Base-by-base conservation (phyloP, 164 flowering plant genomes). In the Magnolia officinalis region DNA sequence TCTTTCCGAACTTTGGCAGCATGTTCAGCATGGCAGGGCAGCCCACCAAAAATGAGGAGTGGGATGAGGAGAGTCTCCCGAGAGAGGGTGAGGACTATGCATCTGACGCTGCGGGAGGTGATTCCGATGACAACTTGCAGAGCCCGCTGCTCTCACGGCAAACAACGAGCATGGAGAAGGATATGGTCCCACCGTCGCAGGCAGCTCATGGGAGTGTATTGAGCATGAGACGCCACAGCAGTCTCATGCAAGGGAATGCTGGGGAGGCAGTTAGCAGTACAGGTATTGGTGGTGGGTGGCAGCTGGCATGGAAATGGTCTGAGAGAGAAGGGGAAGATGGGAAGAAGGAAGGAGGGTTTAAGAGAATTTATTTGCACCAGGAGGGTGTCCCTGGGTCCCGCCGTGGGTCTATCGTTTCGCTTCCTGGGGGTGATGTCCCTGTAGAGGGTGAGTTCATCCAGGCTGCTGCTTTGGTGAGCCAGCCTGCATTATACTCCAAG, bases 251-350 rank as follows among this genome's bases (percentile, higher is more conserved):
- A 52, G 89, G 86, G 31, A 76, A 71, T 74, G 78, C 74, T 50
- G 88, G 86, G 51, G 89, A 84, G 63, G 59, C 81, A 37, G 86
- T 72, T 8, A 76, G 84, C 74, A 80, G 81, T 50, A 84, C 78
- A 82, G 90, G 88, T 45, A 89, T 89, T 45, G 92, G 92, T 69
- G 90, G 92, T 52, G 92, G 92, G 50, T 89, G 90, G 92, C 90
- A 87, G 61, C 70, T 88, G 80, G 92, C 90, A 7, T 88, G 85
- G 86, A 84, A 84, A 75, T 83, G 86, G 88, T 59, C 86, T 14
- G 88, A 87, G 71, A 74, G 64, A 75, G 87, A 86, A 75, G 87
- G 86, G 21, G 83, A 83, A 77, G 89, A 82, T 79, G 90, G 86
- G 51, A 84, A 82, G 73, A 85, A 80, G 77, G 83, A 81, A 78